Base-by-base conservation (phyloP, 805 yeast species). In the Saturnispora gosingensis region DNA sequence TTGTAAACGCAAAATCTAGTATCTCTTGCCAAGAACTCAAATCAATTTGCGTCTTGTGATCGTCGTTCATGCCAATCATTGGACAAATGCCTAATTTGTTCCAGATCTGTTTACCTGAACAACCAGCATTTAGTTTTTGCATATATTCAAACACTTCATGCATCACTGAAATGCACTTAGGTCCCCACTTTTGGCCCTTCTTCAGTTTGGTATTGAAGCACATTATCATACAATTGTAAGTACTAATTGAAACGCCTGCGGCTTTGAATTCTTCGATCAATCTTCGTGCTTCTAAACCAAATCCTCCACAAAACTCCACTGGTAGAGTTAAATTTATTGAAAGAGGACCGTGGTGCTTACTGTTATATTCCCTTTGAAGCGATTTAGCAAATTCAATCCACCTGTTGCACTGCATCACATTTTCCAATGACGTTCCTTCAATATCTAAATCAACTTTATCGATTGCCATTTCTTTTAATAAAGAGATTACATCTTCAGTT, bases 11-110 rank as follows among this genome's bases (percentile, higher is more conserved):
- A 52, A 59, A 62, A 6, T 52, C 42, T 25, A 65, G 51, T 4
- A 66, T 34, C 28, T 25, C 34, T 10, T 53, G 43, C 65, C 64
- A 63, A 38, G 66, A 68, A 6, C 49, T 24, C 1, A 59, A 20
- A 1, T 56, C 46, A n/a, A 66, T 58, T 1, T 53, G 45, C 8
- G 66, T 43, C 6, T 27, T 43, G 5, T 54, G 48, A 49, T 66
- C 70, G 50, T 66, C 70, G 50, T 66, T 66, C 36, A 51, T 53
- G 0, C 70, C 70, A 36, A 66, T 66, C 70, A 66, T 66, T 30
- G 70, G 70, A 46, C 68, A 65, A 20, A 63, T 35, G 3, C 69
- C 70, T 43, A 61, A 55, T 53, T 54, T 52, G 3, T 49, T 30
- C 67, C 66, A 66, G 11, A 54, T 45, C 18, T 61, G 48, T 1